Percentiles rank a stretch among this genome's conserved stretches.
Conservation (phyloP, 148 eudicot species). For the Fagopyrum tataricum region DNA sequence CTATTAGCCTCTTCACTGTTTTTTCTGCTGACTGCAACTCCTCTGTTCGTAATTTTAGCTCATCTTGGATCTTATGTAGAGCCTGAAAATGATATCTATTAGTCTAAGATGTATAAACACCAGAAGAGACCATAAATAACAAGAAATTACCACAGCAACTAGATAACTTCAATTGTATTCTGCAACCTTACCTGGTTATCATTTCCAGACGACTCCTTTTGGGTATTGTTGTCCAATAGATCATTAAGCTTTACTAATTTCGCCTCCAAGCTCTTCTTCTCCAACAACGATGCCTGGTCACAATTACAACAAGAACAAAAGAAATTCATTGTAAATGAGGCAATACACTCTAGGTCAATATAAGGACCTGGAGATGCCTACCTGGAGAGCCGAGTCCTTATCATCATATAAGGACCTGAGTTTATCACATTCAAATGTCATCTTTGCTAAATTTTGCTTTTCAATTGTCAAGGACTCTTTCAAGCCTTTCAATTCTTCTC, state of each 20-base stretch:
- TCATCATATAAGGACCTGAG: constrained; percentile 52
- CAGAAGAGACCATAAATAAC: not conserved
- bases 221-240: constrained; percentile 42
- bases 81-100: constrained; percentile 31
- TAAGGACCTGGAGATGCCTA: constrained; percentile 12
- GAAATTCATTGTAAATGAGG: not conserved
- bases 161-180: not conserved
- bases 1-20: constrained; percentile 52
- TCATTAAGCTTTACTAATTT: constrained; percentile 48
- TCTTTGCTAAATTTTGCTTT: constrained; percentile 43
- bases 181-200: constrained; percentile 53
- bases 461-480: constrained; percentile 44
- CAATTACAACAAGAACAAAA: not conserved
- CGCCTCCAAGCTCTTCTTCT: constrained; percentile 60
- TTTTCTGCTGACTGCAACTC: constrained; percentile 77
- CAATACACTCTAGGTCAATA: not conserved
- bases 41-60: constrained; percentile 51
- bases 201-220: constrained; percentile 56
- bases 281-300: constrained; percentile 53
- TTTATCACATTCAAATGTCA: constrained; percentile 42
- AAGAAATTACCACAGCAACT: not conserved
- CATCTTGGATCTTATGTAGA: constrained; percentile 58
- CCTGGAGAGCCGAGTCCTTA: constrained; percentile 77
- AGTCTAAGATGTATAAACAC: not conserved
- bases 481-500: constrained; percentile 59